Evolutionary conservation across 176 grass and related monocot genomes (phyloP).

Genomic region (Raddia guianensis): DNA sequence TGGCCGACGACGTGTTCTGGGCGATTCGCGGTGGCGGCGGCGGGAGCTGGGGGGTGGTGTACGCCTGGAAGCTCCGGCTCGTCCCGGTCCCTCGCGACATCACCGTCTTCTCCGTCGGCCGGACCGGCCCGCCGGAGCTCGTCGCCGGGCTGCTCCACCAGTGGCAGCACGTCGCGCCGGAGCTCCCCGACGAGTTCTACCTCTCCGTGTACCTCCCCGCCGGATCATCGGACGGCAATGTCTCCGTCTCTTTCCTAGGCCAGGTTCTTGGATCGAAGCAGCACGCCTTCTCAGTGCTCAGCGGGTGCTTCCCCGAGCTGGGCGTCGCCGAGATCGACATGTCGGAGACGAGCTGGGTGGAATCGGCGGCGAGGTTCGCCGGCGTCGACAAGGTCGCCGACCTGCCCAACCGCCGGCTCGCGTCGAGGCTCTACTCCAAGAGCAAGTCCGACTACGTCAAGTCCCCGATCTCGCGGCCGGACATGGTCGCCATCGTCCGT

Average conservation of each 20-base stretch:
- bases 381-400: not conserved
- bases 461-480: not conserved
- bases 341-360: constrained; percentile 61
- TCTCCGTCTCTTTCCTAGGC: constrained; percentile 48
- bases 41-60: constrained; percentile 73
- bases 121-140: constrained; percentile 22
- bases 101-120: constrained; percentile 28
- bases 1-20: constrained; percentile 79
- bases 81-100: constrained; percentile 47
- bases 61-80: constrained; percentile 78
- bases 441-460: constrained; percentile 69
- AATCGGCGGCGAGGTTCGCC: constrained; percentile 55
- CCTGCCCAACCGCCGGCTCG: constrained; percentile 8
- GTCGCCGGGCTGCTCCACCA: constrained; percentile 48
- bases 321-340: constrained; percentile 32
- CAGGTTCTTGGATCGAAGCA: constrained; percentile 41
- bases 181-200: constrained; percentile 65
- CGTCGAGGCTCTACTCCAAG: constrained; percentile 38
- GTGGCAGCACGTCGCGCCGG: constrained; percentile 59
- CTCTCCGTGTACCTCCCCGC: constrained; percentile 32
- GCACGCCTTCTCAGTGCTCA: constrained; percentile 23
- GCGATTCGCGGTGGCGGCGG: constrained; percentile 71
- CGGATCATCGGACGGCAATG: constrained; percentile 25
- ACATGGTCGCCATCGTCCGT: constrained; percentile 26
- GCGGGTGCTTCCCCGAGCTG: constrained; percentile 45